Evolutionary conservation across 208 protist species (phyloP).

Genomic region (Leishmania martiniquensis): DNA sequence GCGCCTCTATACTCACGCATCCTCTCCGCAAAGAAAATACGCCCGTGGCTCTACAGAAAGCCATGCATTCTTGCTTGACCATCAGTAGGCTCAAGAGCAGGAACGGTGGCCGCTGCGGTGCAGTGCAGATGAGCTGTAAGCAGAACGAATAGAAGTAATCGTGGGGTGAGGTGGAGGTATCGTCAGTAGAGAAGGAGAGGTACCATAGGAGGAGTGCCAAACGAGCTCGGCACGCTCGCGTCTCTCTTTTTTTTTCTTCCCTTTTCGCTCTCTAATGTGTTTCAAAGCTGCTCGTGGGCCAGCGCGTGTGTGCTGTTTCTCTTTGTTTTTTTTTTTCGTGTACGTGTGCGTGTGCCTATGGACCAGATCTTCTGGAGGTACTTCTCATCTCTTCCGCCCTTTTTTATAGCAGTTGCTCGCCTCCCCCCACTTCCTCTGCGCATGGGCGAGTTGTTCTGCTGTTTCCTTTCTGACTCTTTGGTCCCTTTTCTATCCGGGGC

Average conservation of each 20-base stretch:
- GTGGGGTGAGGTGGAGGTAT: background rate
- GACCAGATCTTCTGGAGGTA: no score
- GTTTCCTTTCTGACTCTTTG: background rate
- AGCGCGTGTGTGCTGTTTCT: background rate
- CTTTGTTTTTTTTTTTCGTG: background rate
- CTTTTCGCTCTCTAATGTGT: background rate
- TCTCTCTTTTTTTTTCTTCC: background rate
- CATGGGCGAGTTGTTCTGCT: background rate
- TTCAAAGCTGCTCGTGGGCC: background rate
- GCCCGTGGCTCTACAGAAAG: background rate
- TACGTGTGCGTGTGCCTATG: background rate
- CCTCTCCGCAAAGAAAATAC: background rate
- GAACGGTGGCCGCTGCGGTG: background rate
- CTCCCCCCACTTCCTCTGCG: background rate
- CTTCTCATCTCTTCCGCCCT: conserved; percentile 2
- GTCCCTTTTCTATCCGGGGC: background rate
- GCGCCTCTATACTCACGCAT: no score
- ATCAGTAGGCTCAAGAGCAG: background rate
- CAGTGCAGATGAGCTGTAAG: background rate
- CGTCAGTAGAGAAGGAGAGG: background rate
- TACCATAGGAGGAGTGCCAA: background rate
- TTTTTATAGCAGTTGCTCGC: background rate
- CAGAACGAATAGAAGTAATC: no score
- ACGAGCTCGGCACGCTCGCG: background rate
- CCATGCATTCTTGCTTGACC: background rate